Evolutionary conservation across 371 early-diverging fungal genomes (phyloP), one percentile per base, ranked within the genome.

Genomic region (Nematocida minor): DNA sequence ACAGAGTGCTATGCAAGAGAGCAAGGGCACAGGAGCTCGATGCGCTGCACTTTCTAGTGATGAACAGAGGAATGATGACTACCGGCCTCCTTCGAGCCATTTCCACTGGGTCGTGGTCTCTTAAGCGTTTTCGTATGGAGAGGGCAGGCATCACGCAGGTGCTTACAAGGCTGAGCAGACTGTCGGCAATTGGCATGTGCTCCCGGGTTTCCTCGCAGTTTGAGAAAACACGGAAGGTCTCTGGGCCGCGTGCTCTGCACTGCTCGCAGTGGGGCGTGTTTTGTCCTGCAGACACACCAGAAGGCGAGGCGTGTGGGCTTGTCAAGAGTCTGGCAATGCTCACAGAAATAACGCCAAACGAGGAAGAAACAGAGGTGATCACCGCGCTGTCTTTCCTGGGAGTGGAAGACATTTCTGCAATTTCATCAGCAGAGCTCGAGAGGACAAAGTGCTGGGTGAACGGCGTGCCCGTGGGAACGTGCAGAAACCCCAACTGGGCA

Each of bases 41-140:
- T 86, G 94, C 93, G 2, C 88, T 84, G 89, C 90, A 64, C 82
- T 93, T 90, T 83, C 87, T 91, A 32, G 88, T 86, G 70, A 87
- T 90, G 83, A 94, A 91, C 80, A 91, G 88, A 82, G 93, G 89
- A 84, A 89, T 89, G 78, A 94, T 99, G 82, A 95, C 97, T 0
- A 89, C 91, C 44, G 94, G 96, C 0, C 90, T 99, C 42, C 89
- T 90, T 41, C 88, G 97, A 18, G 92, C 97, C 51, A 97, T 99
- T 69, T 93, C 95, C 1, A 92, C 97, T 0, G 99, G 99, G 34
- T 97, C 96, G 84, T 99, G 99, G 99, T 91, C 89, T 54, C 87
- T 99, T 69, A 97, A 95, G 87, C 93, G 99, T 83, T 98, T 99
- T 89, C 95, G 93, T 87, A 98, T 99, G 98, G 98, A 99, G 82